Evolutionary conservation across 164 flowering plant genomes (phyloP).

Genomic region (Cinnamomum chago): DNA sequence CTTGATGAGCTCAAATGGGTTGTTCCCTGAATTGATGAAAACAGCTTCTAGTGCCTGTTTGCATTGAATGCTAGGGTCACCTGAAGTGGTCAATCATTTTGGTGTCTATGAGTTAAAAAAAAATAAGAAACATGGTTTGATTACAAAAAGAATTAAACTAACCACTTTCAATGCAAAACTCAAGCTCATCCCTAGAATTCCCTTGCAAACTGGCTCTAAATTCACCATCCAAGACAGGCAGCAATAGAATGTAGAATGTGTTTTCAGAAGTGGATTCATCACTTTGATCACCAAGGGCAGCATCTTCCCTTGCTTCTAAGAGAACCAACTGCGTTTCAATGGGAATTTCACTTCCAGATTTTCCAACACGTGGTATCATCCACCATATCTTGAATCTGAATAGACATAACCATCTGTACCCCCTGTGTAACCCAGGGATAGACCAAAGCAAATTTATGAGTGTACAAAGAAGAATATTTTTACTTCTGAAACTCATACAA

Average conservation of each 20-base stretch:
- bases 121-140: background rate
- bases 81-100: conserved; percentile 24
- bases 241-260: conserved; percentile 45
- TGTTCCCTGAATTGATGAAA: conserved; percentile 55
- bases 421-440: conserved; percentile 30
- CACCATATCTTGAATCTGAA: conserved; percentile 74
- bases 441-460: background rate
- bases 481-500: background rate
- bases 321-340: conserved; percentile 77
- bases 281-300: conserved; percentile 26
- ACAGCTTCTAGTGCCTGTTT: conserved; percentile 40
- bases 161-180: conserved; percentile 71
- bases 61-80: conserved; percentile 54
- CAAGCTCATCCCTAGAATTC: conserved; percentile 55
- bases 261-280: conserved; percentile 17
- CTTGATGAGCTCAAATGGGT: conserved; percentile 62
- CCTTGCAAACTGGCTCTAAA: conserved; percentile 71
- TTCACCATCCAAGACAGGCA: conserved; percentile 65
- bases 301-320: conserved; percentile 49
- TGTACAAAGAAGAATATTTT: background rate
- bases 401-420: conserved; percentile 44
- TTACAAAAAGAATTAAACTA: background rate
- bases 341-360: conserved; percentile 51
- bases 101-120: background rate
- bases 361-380: conserved; percentile 73